Base-by-base conservation (phyloP, 257 asterid species). In the Coffea canephora region DNA sequence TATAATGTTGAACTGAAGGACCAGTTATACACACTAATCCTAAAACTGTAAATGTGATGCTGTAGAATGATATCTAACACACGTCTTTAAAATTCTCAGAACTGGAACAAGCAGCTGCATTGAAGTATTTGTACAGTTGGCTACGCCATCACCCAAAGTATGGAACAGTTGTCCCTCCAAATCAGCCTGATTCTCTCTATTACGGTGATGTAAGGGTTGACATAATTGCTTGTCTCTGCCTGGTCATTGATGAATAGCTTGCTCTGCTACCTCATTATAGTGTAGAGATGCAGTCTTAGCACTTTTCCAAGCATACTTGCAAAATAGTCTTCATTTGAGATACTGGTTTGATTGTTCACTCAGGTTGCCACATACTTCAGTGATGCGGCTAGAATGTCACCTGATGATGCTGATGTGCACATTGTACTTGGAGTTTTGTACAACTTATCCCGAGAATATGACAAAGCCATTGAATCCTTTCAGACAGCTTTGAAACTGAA, bases 331-430 rank as follows among this genome's bases (percentile, higher is more conserved):
- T 76, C n/a, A 74, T 57, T 79, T 36, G 69, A 69, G 69, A 54
- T 65, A 5, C 77, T 77, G 57, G 71, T 82, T 81, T 65, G 43
- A 79, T 78, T 78, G 83, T 82, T 79, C 59, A 52, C 76, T 67
- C 90, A 94, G 98, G 97, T 96, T 86, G 90, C 96, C 76, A 80
- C 90, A 77, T 87, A 87, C 72, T 96, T 90, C 68, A 91, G 87
- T 66, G 99, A 96, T 82, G 99, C 99, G 43, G 90, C 99, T 79
- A 85, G 85, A 86, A 84, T 96, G 87, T 88, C 99, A 76, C 99
- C 99, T 72, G 98, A 94, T 57, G 99, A 96, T 88, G 97, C 99
- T 82, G 99, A 96, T 80, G 96, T 96, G 81, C 98, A 96, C 85
- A 87, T 96, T 77, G 99, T 96, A 74, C 97, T 96, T 23, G 99